Base-by-base conservation (phyloP, 2,329 filamentous ascomycete genomes). In the Colletotrichum tabaci region DNA sequence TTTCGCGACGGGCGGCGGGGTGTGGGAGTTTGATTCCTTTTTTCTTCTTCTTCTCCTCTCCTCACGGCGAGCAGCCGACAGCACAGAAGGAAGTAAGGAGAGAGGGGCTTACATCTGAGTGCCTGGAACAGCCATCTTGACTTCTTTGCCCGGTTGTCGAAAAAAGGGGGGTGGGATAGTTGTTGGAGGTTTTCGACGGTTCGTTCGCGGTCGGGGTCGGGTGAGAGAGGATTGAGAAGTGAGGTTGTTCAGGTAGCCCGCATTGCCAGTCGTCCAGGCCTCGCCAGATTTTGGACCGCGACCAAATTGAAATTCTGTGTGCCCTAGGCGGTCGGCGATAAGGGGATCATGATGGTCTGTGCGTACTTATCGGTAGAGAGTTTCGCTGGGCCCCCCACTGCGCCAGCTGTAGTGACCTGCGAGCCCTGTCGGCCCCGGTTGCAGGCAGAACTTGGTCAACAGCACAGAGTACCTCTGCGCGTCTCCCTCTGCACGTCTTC, bases 81-180 rank as follows among this genome's bases (percentile, higher is more conserved):
- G 44, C 55, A 53, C 21, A 46, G 53, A 35, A 47, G 58, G 18
- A 35, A 61, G 56, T 38, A 49, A 38, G 73, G 68, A 67, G 66
- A 57, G 67, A 72, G 74, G 86, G 35, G 57, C 88, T 88, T 84
- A 90, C 88, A 90, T 90, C 83, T 90, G 88, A 82, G 87, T 83
- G 82, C 88, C 88, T 77, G 88, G 86, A 81, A 86, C 84, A 85
- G 88, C 87, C 88, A 90, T 90, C 77, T 84, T 90, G 86, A 83
- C 82, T 81, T 74, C 77, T 77, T 79, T 77, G 74, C 68, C 76
- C 67, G 73, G 61, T 46, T 72, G 72, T 74, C 67, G 65, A 73
- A 61, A 57, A 56, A 56, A 56, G 40, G 55, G 56, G 67, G 61
- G 42, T 53, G 63, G 69, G 66, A 62, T 65, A 75, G 76, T 80